Percentiles rank a stretch among this genome's conserved stretches.
Evolutionary conservation across 768 basidiomycete genomes (phyloP).

Genomic region (Phaeotremella fagi): DNA sequence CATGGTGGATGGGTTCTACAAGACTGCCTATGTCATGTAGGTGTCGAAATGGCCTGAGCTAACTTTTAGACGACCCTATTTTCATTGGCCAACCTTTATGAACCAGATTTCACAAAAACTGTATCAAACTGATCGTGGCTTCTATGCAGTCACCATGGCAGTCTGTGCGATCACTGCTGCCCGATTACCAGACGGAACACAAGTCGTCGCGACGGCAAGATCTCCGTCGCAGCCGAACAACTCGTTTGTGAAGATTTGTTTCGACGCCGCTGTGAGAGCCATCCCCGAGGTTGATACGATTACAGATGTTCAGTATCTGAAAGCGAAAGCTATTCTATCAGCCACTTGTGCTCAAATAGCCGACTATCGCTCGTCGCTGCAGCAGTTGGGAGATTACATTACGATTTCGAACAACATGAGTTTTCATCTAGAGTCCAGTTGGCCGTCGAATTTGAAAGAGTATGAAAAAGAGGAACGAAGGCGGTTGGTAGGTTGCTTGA

Average conservation of each 20-base stretch:
- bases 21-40: constrained; percentile 30
- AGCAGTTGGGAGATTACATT: constrained; percentile 31
- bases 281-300: constrained; percentile 27
- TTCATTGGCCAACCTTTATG: constrained; percentile 23
- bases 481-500: constrained; percentile 31
- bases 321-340: too few species aligned
- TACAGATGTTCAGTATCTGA: too few species aligned
- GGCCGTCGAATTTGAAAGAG: constrained; percentile 26
- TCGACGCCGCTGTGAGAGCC: constrained; percentile 17
- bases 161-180: constrained; percentile 22
- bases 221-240: too few species aligned
- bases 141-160: constrained; percentile 13
- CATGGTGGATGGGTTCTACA: constrained; percentile 15
- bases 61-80: constrained; percentile 5
- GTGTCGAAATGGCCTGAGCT: neutral
- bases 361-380: too few species aligned
- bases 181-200: constrained; percentile 18
- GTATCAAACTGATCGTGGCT: constrained; percentile 12
- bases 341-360: too few species aligned
- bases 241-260: constrained; percentile 26
- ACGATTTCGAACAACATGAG: constrained; percentile 25
- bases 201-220: too few species aligned
- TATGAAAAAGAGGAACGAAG: constrained; percentile 33
- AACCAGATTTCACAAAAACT: neutral
- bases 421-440: constrained; percentile 31